Conservation (phyloP, 1,284 basidiomycete genomes). For the Gastroboletus turbinatus region DNA sequence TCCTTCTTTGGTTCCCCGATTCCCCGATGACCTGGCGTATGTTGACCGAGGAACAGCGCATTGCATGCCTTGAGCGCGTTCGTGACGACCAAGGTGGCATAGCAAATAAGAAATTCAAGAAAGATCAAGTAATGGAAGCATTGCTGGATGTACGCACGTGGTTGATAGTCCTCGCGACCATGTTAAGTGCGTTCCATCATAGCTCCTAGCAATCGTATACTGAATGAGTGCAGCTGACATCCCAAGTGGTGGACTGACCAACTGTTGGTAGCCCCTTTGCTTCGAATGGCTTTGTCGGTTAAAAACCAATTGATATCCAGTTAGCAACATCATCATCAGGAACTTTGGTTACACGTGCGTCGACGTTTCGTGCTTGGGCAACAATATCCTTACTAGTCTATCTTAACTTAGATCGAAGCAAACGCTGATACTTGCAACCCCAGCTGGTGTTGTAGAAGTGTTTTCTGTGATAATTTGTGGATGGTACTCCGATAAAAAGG, state of each 20-base stretch:
- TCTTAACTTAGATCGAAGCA: not conserved
- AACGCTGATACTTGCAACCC: not conserved
- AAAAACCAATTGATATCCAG: slow-evolving; percentile 29
- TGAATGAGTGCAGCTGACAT: slow-evolving; percentile 45
- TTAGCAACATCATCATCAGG: slow-evolving; percentile 59
- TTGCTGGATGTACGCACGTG: slow-evolving; percentile 47
- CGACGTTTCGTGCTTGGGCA: not conserved
- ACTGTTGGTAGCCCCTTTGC: not conserved
- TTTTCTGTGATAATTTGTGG: not conserved
- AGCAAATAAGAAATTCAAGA: not conserved
- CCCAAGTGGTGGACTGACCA: slow-evolving; percentile 54
- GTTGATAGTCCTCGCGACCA: slow-evolving; percentile 48
- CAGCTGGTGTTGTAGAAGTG: not conserved
- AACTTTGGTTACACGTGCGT: slow-evolving; percentile 61
- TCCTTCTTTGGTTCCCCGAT: not conserved
- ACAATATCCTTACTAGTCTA: not conserved
- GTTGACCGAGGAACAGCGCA: slow-evolving; percentile 57
- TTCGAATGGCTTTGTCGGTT: not conserved
- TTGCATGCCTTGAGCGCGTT: slow-evolving; percentile 62
- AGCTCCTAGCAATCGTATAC: not conserved
- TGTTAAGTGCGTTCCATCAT: slow-evolving; percentile 24
- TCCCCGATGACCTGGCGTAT: slow-evolving; percentile 43
- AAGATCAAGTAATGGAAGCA: slow-evolving; percentile 1
- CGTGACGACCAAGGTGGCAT: slow-evolving; percentile 66
- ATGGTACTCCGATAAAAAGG: not conserved